Conservation (phyloP, 2,329 filamentous ascomycete genomes). For the Fonsecaea pugnacius region DNA sequence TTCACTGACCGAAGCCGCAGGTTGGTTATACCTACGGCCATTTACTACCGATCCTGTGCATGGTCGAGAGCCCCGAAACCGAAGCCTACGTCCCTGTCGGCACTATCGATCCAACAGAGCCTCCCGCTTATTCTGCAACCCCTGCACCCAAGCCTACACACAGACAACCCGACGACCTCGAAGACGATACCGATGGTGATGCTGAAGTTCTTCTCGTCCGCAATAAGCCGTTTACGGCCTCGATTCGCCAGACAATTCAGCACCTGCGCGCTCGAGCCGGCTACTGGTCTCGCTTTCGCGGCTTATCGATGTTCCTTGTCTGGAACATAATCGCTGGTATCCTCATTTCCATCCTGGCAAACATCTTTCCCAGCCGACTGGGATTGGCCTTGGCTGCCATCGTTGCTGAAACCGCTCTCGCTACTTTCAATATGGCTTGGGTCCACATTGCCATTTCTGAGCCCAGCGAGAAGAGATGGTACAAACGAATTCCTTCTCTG, state of each 20-base stretch:
- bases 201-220: slow-evolving; percentile 52
- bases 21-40: slow-evolving; percentile 61
- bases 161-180: slow-evolving; percentile 17
- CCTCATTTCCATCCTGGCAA: slow-evolving; percentile 53
- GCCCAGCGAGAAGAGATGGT: slow-evolving; percentile 67
- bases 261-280: slow-evolving; percentile 69
- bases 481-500: slow-evolving; percentile 69
- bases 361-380: slow-evolving; percentile 52
- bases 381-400: slow-evolving; percentile 57
- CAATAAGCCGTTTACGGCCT: slow-evolving; percentile 65
- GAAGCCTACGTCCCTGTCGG: slow-evolving; percentile 59
- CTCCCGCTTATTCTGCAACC: slow-evolving; percentile 41
- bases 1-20: slow-evolving; percentile 22
- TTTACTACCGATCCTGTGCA: slow-evolving; percentile 65
- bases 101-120: slow-evolving; percentile 40
- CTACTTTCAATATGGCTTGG: slow-evolving; percentile 76
- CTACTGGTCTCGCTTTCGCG: slow-evolving; percentile 70
- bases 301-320: slow-evolving; percentile 58
- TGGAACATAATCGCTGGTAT: slow-evolving; percentile 52
- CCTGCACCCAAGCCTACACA: slow-evolving; percentile 38
- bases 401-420: slow-evolving; percentile 63
- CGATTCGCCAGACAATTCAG: slow-evolving; percentile 60
- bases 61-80: slow-evolving; percentile 65
- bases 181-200: slow-evolving; percentile 46
- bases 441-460: slow-evolving; percentile 82